phyloP scores from a whole-genome alignment of 2,329 filamentous ascomycete species.

The Ploettnerulaceae sp. region DNA sequence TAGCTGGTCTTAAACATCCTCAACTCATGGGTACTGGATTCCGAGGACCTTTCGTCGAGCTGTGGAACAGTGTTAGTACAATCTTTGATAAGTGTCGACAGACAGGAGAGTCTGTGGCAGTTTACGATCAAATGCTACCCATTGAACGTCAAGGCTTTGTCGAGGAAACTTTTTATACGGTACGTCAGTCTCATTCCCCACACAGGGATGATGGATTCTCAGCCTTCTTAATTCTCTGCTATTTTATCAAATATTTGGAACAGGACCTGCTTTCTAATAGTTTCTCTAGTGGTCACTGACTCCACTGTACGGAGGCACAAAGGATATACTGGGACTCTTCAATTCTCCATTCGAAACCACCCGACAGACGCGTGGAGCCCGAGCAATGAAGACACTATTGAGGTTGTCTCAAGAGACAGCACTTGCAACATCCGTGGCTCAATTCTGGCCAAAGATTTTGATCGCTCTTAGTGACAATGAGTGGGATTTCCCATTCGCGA shows the following conservation, averaged over 20 bases:
- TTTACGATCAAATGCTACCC: slow-evolving; percentile 73
- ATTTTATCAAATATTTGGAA: not conserved
- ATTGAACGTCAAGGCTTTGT: slow-evolving; percentile 63
- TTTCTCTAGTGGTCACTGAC: slow-evolving; percentile 61
- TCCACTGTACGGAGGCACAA: slow-evolving; percentile 67
- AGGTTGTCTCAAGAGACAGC: slow-evolving; percentile 72
- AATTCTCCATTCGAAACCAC: slow-evolving; percentile 81
- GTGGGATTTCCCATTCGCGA: slow-evolving; percentile 67
- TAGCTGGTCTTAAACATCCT: slow-evolving; percentile 75
- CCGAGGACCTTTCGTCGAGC: slow-evolving; percentile 60
- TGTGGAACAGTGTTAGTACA: slow-evolving; percentile 57
- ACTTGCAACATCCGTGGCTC: slow-evolving; percentile 61
- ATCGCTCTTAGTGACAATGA: slow-evolving; percentile 67
- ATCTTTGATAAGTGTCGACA: slow-evolving; percentile 62
- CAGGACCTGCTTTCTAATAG: not conserved
- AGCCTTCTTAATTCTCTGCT: not conserved
- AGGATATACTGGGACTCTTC: slow-evolving; percentile 68
- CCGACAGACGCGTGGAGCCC: slow-evolving; percentile 65
- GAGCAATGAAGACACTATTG: slow-evolving; percentile 70
- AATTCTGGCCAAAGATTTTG: slow-evolving; percentile 67
- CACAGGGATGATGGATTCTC: not conserved
- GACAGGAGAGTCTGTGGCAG: slow-evolving; percentile 65
- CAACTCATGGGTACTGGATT: slow-evolving; percentile 51
- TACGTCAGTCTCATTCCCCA: not conserved
- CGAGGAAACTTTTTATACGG: slow-evolving; percentile 75